Evolutionary conservation across 352 stramenopile genomes (phyloP).

Genomic region (Blastocystis sp.): DNA sequence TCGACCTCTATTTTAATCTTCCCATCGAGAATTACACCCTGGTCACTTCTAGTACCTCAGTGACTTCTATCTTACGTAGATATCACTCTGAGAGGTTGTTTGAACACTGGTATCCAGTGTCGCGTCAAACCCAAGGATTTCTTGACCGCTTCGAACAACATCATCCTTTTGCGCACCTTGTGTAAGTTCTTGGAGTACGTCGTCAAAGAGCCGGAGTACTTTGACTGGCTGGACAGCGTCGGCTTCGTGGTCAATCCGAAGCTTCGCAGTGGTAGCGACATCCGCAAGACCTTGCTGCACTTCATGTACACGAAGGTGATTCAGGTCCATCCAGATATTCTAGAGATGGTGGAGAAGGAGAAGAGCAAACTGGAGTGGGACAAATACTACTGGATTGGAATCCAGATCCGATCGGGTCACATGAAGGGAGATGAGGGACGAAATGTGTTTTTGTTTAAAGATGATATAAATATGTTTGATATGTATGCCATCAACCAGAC

Average conservation of each 20-base stretch:
- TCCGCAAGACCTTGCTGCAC: slow-evolving; percentile 34
- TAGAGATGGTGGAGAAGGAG: not conserved
- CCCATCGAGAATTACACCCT: not conserved
- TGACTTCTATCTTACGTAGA: not conserved
- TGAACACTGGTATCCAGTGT: not conserved
- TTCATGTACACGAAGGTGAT: slow-evolving; percentile 39
- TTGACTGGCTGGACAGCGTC: not conserved
- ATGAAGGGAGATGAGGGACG: slow-evolving; percentile 8
- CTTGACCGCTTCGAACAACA: not conserved
- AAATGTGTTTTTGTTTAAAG: slow-evolving; percentile 39
- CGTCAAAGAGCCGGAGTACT: not conserved
- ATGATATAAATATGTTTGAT: slow-evolving; percentile 5
- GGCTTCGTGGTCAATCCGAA: slow-evolving; percentile 48
- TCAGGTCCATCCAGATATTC: not conserved
- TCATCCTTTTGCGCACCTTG: not conserved
- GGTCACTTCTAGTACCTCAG: not conserved
- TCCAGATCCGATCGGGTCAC: slow-evolving; percentile 20
- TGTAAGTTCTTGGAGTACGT: slow-evolving; percentile 44
- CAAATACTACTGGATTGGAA: slow-evolving; percentile 49
- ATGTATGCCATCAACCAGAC: not conserved
- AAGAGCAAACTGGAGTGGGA: not conserved
- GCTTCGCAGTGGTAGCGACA: not conserved
- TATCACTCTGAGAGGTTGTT: not conserved
- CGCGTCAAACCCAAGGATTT: not conserved
- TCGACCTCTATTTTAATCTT: slow-evolving; percentile 4